Conservation (phyloP, 1,139 yeast species). For the Nakaseomyces kungkrabaensis region DNA sequence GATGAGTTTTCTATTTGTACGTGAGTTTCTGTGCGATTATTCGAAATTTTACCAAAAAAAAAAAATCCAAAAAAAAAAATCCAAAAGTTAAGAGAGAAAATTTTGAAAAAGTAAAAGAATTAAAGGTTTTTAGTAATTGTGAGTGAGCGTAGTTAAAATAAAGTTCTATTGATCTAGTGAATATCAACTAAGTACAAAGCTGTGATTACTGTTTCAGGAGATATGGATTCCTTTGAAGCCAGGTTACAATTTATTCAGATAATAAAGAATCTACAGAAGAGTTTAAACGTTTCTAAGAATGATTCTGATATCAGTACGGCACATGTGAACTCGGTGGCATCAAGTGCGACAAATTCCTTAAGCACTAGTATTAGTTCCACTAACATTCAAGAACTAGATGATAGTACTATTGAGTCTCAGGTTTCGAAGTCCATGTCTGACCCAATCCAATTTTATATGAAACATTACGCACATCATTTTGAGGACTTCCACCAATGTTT, state of each 20-base stretch:
- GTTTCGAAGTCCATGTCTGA: slow-evolving; percentile 10
- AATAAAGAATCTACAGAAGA: slow-evolving; percentile 25
- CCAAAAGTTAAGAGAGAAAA: too few relatives aligned
- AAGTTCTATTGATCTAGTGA: too few relatives aligned
- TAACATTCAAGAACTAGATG: slow-evolving; percentile 2
- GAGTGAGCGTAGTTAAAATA: too few relatives aligned
- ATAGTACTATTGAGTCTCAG: slow-evolving; percentile 3
- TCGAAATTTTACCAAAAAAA: too few relatives aligned
- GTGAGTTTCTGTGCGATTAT: too few relatives aligned
- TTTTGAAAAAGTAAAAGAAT: neutral
- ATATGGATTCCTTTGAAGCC: slow-evolving; percentile 29
- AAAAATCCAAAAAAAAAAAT: too few relatives aligned
- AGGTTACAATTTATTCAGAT: slow-evolving; percentile 26
- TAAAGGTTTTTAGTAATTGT: too few relatives aligned
- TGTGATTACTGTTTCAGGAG: neutral
- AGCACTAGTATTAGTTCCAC: neutral
- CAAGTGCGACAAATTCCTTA: slow-evolving; percentile 4
- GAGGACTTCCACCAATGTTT: slow-evolving; percentile 30
- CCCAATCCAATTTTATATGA: slow-evolving; percentile 25
- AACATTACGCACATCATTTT: slow-evolving; percentile 23
- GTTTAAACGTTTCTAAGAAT: slow-evolving; percentile 14
- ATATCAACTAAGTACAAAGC: neutral
- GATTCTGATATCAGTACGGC: neutral
- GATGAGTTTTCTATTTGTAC: too few relatives aligned
- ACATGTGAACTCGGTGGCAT: slow-evolving; percentile 6